A percentile compares a stretch with the other conserved stretches of the same genome.
These are phyloP conservation scores for Sporopachydermia lactativora DNA, from an alignment of 805 yeast genomes.

Conservation along the genomic window DNA sequence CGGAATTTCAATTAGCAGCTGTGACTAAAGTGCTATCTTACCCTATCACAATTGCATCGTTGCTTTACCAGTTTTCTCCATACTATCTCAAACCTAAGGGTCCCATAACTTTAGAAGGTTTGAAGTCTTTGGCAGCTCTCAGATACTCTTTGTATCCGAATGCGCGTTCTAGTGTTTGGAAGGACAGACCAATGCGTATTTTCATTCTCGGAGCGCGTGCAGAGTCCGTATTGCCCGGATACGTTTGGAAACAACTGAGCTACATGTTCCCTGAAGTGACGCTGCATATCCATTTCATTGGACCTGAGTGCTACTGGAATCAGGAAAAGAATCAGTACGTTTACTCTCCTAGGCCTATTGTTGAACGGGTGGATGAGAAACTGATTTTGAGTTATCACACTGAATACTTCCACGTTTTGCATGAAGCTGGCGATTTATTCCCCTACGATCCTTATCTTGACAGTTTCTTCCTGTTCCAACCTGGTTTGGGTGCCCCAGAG, in stretches of 20 bases:
- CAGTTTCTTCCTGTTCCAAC: conserved; percentile 87
- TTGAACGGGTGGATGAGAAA: conserved; percentile 59
- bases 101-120: conserved; percentile 81
- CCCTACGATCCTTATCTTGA: conserved; percentile 97
- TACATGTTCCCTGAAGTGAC: conserved; percentile 71
- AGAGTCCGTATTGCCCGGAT: conserved; percentile 87
- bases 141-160: conserved; percentile 79
- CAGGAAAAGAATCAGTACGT: conserved; percentile 48
- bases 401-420: conserved; percentile 79
- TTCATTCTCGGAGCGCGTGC: conserved; percentile 87
- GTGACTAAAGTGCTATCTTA: conserved; percentile 89
- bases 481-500: conserved; percentile 81
- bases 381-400: conserved; percentile 74
- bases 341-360: conserved; percentile 47
- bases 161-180: conserved; percentile 42
- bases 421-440: conserved; percentile 87
- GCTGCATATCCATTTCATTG: conserved; percentile 83
- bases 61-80: conserved; percentile 77
- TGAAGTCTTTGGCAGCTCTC: conserved; percentile 85
- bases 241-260: conserved; percentile 89
- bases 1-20: conserved; percentile 90
- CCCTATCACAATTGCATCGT: conserved; percentile 78
- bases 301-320: conserved; percentile 83
- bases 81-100: conserved; percentile 73
- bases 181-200: conserved; percentile 79